Evolutionary conservation across 441 rosid species (phyloP).

Genomic region (Hura crepitans): DNA sequence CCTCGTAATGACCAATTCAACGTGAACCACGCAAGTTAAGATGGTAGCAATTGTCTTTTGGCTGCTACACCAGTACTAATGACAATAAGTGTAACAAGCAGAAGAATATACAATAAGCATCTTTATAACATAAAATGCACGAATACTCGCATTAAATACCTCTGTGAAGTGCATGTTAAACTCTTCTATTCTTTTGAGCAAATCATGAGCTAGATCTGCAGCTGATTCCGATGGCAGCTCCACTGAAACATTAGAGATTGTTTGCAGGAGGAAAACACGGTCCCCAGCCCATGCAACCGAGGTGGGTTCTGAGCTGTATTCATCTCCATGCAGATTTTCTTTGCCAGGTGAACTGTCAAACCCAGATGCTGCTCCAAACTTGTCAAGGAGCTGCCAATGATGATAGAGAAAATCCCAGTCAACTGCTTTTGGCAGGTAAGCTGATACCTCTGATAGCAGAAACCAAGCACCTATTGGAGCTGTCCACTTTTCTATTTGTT

Average conservation of each 20-base stretch:
- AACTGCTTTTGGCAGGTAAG: conserved; percentile 63
- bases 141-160: conserved; percentile 40
- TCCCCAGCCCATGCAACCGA: conserved; percentile 90
- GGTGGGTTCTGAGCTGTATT: conserved; percentile 36
- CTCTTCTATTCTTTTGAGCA: conserved; percentile 73
- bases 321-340: conserved; percentile 36
- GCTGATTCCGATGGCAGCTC: conserved; percentile 83
- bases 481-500: conserved; percentile 81
- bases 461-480: conserved; percentile 97
- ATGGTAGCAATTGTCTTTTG: neutral
- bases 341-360: conserved; percentile 30
- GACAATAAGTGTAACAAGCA: conserved; percentile 10
- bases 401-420: conserved; percentile 94
- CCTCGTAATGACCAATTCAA: neutral
- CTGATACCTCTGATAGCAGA: conserved; percentile 89
- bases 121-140: neutral
- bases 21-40: conserved; percentile 1
- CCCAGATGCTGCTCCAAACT: conserved; percentile 40
- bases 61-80: neutral
- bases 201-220: conserved; percentile 81
- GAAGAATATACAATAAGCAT: neutral
- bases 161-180: conserved; percentile 88
- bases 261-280: conserved; percentile 87
- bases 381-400: conserved; percentile 86
- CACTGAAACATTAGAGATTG: conserved; percentile 83